Conservation (phyloP, 1,284 basidiomycete species). For the Flammula alnicola region DNA sequence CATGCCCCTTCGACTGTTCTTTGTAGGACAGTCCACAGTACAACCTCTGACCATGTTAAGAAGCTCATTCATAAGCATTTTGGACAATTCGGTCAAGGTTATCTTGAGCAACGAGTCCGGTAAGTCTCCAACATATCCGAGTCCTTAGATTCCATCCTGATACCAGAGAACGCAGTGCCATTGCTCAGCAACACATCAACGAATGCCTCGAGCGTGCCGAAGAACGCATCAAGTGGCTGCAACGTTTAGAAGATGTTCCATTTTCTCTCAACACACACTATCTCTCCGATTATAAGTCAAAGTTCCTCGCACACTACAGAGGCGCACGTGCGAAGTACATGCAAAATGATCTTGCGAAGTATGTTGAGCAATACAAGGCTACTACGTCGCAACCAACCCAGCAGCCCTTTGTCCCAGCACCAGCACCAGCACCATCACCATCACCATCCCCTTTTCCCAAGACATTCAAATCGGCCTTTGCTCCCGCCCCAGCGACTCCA, state of each 20-base stretch:
- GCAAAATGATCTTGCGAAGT: constrained; percentile 32
- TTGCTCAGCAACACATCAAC: constrained; percentile 16
- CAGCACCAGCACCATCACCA: no score
- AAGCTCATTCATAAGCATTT: constrained; percentile 53
- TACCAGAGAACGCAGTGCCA: no score
- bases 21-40: constrained; percentile 48
- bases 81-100: constrained; percentile 53
- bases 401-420: background rate
- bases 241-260: constrained; percentile 55
- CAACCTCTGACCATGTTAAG: constrained; percentile 45
- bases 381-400: no score
- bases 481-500: no score
- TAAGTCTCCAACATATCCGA: constrained; percentile 34
- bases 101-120: constrained; percentile 56
- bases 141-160: no score
- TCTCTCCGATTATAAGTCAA: constrained; percentile 57
- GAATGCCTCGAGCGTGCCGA: constrained; percentile 42
- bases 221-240: constrained; percentile 52
- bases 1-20: constrained; percentile 46
- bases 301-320: constrained; percentile 57
- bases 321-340: constrained; percentile 40
- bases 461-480: background rate
- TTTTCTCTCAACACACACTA: constrained; percentile 66
- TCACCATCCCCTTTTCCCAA: no score
- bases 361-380: constrained; percentile 32